These are phyloP conservation scores for Globisporangium irregulare DNA, from an alignment of 352 stramenopile species.

Conservation along the genomic window DNA sequence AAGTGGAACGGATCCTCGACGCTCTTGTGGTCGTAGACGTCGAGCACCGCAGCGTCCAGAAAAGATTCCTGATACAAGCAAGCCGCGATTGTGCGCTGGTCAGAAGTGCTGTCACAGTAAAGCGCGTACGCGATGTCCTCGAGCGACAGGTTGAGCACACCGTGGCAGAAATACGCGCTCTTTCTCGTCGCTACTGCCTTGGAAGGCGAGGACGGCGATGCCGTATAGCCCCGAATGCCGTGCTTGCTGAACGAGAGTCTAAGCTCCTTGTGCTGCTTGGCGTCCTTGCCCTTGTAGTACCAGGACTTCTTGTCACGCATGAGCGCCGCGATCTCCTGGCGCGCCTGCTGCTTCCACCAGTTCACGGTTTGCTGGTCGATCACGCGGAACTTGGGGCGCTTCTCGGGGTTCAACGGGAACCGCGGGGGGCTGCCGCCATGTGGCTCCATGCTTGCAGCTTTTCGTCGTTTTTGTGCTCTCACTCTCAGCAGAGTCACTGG, in stretches of 20 bases:
- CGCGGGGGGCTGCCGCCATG: neutral
- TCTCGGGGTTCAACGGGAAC: neutral
- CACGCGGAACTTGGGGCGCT: neutral
- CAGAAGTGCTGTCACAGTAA: conserved; percentile 30
- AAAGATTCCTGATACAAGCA: conserved; percentile 48
- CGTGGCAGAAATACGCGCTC: conserved; percentile 22
- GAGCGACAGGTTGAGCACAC: conserved; percentile 32
- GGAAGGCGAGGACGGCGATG: neutral
- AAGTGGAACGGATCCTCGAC: conserved; percentile 40
- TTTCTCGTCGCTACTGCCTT: neutral
- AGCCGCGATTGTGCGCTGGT: conserved; percentile 28
- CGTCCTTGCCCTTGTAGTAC: conserved; percentile 31
- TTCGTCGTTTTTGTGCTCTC: neutral
- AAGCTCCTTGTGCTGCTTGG: conserved; percentile 19
- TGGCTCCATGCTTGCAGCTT: neutral
- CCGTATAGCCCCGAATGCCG: conserved; percentile 13
- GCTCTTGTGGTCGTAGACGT: conserved; percentile 28
- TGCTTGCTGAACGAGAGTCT: conserved; percentile 32
- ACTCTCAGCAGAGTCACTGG: neutral
- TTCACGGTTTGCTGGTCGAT: conserved; percentile 1
- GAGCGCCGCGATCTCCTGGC: conserved; percentile 26
- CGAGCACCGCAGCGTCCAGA: conserved; percentile 41
- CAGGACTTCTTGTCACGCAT: conserved; percentile 35
- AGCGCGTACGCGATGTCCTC: conserved; percentile 37
- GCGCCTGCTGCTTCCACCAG: conserved; percentile 4